phyloP scores from a whole-genome alignment of 2,329 filamentous ascomycete species.

The Colletotrichum somersetense region DNA sequence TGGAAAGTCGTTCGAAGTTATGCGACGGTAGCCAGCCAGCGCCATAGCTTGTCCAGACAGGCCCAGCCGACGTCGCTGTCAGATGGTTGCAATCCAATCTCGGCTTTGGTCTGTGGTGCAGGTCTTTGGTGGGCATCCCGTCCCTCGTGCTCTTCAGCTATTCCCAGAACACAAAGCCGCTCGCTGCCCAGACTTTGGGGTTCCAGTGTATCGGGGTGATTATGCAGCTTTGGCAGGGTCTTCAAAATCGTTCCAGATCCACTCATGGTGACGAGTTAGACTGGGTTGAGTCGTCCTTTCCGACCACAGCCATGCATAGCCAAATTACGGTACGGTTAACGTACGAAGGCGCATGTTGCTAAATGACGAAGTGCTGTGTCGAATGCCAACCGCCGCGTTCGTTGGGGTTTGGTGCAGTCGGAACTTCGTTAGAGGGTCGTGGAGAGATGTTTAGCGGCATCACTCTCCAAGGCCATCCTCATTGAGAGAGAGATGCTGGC shows the following conservation, averaged over 20 bases:
- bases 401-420: not conserved
- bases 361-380: slow-evolving; percentile 7
- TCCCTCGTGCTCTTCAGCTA: not conserved
- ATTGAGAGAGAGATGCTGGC: not conserved
- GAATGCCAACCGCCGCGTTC: not conserved
- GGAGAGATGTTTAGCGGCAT: not conserved
- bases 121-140: not conserved
- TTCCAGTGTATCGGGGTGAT: slow-evolving; percentile 11
- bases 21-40: not conserved
- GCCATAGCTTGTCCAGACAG: not conserved
- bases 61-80: not conserved
- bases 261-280: not conserved
- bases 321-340: slow-evolving; percentile 12
- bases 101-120: not conserved
- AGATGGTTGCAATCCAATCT: not conserved
- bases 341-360: not conserved
- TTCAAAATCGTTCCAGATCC: slow-evolving; percentile 16
- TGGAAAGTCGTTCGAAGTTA: slow-evolving; percentile 17
- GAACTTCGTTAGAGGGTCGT: not conserved
- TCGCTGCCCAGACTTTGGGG: not conserved
- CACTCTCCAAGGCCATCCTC: not conserved
- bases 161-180: not conserved
- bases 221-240: slow-evolving; percentile 19
- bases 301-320: not conserved
- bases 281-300: slow-evolving; percentile 9